Conservation (phyloP, 441 rosid species). For the Erysimum cheiri region DNA sequence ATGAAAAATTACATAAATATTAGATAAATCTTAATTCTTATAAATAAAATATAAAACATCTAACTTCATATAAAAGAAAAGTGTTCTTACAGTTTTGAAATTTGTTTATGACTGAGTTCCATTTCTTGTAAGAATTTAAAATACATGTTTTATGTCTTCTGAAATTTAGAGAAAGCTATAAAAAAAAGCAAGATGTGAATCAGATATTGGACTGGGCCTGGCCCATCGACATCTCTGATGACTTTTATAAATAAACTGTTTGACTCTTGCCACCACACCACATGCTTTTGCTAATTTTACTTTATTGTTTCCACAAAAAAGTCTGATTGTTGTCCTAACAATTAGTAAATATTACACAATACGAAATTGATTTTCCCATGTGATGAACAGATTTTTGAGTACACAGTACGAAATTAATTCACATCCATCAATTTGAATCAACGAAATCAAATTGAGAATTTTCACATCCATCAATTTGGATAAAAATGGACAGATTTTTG, state of each 20-base stretch:
- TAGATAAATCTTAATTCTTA: background rate
- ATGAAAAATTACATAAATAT: no score
- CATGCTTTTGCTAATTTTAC: background rate
- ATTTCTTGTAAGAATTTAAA: no score
- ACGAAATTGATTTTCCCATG: conserved; percentile 17
- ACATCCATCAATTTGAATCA: conserved; percentile 16
- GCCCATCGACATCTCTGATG: conserved; percentile 17
- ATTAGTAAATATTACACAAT: background rate
- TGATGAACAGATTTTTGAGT: conserved; percentile 5
- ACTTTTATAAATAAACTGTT: background rate
- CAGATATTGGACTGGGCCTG: conserved; percentile 9
- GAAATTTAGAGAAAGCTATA: no score
- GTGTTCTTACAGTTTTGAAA: background rate
- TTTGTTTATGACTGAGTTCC: background rate
- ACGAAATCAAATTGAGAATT: background rate
- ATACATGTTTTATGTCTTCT: no score
- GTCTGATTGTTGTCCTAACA: background rate
- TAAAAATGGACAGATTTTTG: no score
- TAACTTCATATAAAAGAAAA: background rate
- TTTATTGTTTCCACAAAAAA: conserved; percentile 5
- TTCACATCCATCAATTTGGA: no score
- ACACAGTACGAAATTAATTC: conserved; percentile 10
- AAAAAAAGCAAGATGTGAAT: background rate
- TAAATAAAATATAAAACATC: background rate
- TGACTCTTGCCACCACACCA: conserved; percentile 2